Evolutionary conservation across 805 yeast genomes (phyloP).

Genomic region (Starmerella geochares): DNA sequence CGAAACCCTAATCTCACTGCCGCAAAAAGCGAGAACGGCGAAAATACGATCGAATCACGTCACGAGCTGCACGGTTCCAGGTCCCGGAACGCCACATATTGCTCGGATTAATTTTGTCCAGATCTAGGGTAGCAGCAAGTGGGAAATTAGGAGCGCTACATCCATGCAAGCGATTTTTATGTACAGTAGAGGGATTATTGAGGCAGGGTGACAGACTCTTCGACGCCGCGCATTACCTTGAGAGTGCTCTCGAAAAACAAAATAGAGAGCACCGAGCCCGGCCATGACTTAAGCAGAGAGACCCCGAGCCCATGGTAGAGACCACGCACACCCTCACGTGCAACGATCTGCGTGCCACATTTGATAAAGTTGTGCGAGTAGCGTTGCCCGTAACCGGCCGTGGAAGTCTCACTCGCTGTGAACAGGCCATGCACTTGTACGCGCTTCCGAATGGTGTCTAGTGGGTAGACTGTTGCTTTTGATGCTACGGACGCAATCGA

Average conservation of each 20-base stretch:
- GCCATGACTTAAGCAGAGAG: slow-evolving; percentile 68
- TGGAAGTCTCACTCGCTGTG: slow-evolving; percentile 8
- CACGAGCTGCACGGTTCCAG: slow-evolving; percentile 4
- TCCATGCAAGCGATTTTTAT: neutral
- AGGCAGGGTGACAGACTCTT: neutral
- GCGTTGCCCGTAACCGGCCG: slow-evolving; percentile 20
- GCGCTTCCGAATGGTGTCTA: slow-evolving; percentile 73
- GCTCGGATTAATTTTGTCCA: neutral
- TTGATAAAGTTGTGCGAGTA: slow-evolving; percentile 25
- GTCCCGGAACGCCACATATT: neutral
- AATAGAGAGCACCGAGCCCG: slow-evolving; percentile 52
- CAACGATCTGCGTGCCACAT: slow-evolving; percentile 36
- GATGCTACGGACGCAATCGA: slow-evolving; percentile 65
- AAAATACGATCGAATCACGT: slow-evolving; percentile 4
- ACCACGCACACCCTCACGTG: slow-evolving; percentile 53
- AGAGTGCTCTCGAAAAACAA: slow-evolving; percentile 48
- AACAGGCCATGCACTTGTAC: slow-evolving; percentile 49
- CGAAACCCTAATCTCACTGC: slow-evolving; percentile 1
- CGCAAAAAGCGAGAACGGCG: slow-evolving; percentile 4
- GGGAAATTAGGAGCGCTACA: too few species aligned
- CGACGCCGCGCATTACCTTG: slow-evolving; percentile 18
- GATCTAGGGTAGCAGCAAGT: too few species aligned
- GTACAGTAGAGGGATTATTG: neutral
- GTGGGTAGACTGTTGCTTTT: slow-evolving; percentile 68
- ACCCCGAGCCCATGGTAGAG: slow-evolving; percentile 66